Conservation (phyloP, 495 filamentous ascomycete species). For the Terfezia claveryi region DNA sequence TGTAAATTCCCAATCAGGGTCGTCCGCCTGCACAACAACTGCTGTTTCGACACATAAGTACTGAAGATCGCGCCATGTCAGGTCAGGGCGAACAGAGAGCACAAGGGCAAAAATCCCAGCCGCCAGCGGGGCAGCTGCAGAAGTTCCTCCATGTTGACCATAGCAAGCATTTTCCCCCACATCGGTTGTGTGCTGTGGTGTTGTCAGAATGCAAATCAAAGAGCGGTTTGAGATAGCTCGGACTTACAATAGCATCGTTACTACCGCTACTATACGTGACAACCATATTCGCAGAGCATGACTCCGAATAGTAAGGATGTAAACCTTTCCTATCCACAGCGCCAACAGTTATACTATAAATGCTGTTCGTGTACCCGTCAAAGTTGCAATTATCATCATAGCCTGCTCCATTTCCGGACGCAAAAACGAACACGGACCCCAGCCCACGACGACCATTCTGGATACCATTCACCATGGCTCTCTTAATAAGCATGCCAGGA, state of each 20-base stretch:
- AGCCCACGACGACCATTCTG: constrained; percentile 64
- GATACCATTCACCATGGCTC: constrained; percentile 76
- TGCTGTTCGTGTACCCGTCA: constrained; percentile 97
- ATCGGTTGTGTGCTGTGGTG: constrained; percentile 60
- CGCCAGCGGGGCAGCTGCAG: constrained; percentile 78
- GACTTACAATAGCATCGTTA: constrained; percentile 50
- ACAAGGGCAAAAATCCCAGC: constrained; percentile 88
- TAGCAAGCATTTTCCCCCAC: constrained; percentile 68
- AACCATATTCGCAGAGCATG: constrained; percentile 82
- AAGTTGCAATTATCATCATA: constrained; percentile 94
- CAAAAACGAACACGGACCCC: constrained; percentile 93
- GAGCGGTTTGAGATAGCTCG: background rate
- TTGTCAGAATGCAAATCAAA: constrained; percentile 5
- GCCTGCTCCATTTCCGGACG: constrained; percentile 81
- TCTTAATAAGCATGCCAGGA: constrained; percentile 67
- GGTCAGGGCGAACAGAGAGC: constrained; percentile 59
- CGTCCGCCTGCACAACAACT: constrained; percentile 52
- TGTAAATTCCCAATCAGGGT: constrained; percentile 60
- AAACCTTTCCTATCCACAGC: constrained; percentile 68
- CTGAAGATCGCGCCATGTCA: constrained; percentile 89
- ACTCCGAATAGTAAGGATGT: constrained; percentile 85
- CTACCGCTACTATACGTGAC: constrained; percentile 91
- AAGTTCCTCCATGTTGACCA: constrained; percentile 71
- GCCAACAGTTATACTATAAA: constrained; percentile 93
- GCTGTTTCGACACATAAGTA: constrained; percentile 71